Evolutionary conservation across 2,329 filamentous ascomycete genomes (phyloP).

Genomic region (Penicillium sp.): DNA sequence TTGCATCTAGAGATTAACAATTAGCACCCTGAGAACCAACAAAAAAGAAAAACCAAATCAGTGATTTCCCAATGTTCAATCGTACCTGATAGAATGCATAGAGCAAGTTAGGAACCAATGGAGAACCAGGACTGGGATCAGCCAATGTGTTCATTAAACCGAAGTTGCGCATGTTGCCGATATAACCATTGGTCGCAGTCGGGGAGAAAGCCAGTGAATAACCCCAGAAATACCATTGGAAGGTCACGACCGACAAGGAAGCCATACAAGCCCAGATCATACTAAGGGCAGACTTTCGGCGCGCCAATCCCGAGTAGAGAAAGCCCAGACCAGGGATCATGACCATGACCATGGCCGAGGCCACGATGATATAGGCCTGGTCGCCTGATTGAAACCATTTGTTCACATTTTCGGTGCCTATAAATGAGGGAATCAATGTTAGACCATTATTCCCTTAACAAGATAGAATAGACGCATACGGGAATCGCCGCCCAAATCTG

Average conservation of each 20-base stretch:
- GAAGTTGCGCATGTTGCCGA: constrained; percentile 86
- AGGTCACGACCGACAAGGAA: constrained; percentile 83
- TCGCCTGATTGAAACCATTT: constrained; percentile 93
- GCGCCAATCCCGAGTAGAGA: constrained; percentile 95
- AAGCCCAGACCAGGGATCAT: constrained; percentile 98
- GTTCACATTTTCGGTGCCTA: constrained; percentile 84
- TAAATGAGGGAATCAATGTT: constrained; percentile 40
- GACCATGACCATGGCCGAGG: constrained; percentile 88
- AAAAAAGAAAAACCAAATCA: not conserved
- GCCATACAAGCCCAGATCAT: constrained; percentile 98
- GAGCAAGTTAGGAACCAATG: constrained; percentile 82
- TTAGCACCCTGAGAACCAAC: not conserved
- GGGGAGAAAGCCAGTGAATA: constrained; percentile 91
- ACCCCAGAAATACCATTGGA: constrained; percentile 99
- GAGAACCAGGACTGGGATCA: constrained; percentile 80
- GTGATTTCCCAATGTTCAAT: not conserved
- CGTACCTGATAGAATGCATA: constrained; percentile 90
- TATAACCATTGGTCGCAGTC: constrained; percentile 80
- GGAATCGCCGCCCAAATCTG: constrained; percentile 71
- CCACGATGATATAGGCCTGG: constrained; percentile 87
- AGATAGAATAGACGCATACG: constrained; percentile 55
- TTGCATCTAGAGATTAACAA: constrained; percentile 68
- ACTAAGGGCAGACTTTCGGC: constrained; percentile 93
- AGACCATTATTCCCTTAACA: not conserved
- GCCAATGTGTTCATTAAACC: constrained; percentile 82